Base-by-base conservation (phyloP, 75 land plant genomes). In the Picea sitchensis region DNA sequence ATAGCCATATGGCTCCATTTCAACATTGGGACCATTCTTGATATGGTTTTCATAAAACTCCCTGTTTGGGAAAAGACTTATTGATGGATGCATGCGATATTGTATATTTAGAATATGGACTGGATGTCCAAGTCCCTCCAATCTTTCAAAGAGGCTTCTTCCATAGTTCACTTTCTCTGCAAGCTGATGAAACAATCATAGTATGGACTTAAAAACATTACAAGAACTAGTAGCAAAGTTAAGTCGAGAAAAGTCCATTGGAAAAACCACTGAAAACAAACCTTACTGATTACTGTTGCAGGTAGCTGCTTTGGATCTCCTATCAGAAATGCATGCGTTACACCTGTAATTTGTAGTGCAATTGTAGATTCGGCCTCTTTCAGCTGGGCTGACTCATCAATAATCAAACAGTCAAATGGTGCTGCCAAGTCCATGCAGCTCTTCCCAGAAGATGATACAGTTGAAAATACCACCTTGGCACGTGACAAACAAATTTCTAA, bases 301-400 rank as follows among this genome's bases (percentile, higher is more conserved):
- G 90, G 94, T 8, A 95, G 73, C 76, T 95, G 96, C 21, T 81
- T 65, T 58, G 92, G 94, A 86, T 95, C 96, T 12, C 98, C 98
- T 69, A 95, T 84, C 14, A 95, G 82, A 47, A 94, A 67, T 79
- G 80, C 91, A 82, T 95, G 91, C 30, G 75, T 79, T 20, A 95
- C 6, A 15, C 85, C 89, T 14, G 73, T 36, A 23, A 90, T 83
- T 36, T 85, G 86, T 20, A 90, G 76, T 5, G 93, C 90, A 31
- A 95, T 92, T 13, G 83, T 21, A 26, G 91, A 78, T 71, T 95
- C 94, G 60, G 92, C 90, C 75, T 95, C 98, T 61, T 89, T 96
- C n/a, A 95, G 73, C 57, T 95, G 98, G 20, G 94, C 89, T 73
- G 98, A 96, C 77, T 95, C 98, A 81, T 95, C 96, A 71, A 94